Evolutionary conservation across 2,329 filamentous ascomycete species (phyloP).

Genomic region (Xylaria hypoxylon): DNA sequence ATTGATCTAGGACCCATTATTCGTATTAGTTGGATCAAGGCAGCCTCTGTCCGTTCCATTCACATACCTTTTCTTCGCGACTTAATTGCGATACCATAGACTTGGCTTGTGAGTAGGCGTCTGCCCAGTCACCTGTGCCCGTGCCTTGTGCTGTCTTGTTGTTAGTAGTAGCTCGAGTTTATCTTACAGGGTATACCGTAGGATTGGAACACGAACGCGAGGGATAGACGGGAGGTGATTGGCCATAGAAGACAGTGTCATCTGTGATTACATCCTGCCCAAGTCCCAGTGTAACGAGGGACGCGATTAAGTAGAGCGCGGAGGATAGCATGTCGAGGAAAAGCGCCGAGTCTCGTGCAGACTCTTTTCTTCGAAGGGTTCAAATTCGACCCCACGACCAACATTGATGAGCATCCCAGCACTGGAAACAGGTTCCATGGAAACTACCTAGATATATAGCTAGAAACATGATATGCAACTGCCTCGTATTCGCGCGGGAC

Average conservation of each 20-base stretch:
- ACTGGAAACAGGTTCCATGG: not conserved
- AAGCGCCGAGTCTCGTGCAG: not conserved
- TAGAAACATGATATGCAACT: not conserved
- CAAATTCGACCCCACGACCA: not conserved
- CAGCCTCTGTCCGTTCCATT: no score
- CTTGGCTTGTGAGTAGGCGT: slow-evolving; percentile 53
- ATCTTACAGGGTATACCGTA: not conserved
- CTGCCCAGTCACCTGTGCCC: slow-evolving; percentile 52
- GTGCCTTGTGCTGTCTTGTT: slow-evolving; percentile 45
- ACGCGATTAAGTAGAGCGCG: slow-evolving; percentile 18
- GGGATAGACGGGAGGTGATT: slow-evolving; percentile 54
- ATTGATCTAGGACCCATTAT: slow-evolving; percentile 44
- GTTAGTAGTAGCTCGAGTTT: slow-evolving; percentile 30
- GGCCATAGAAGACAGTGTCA: slow-evolving; percentile 53
- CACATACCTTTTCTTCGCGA: slow-evolving; percentile 53
- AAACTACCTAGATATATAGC: not conserved
- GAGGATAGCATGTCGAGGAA: slow-evolving; percentile 19
- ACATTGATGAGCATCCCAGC: not conserved
- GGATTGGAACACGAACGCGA: slow-evolving; percentile 45
- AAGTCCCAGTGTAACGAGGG: slow-evolving; percentile 30
- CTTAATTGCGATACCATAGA: slow-evolving; percentile 54
- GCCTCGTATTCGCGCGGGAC: slow-evolving; percentile 9
- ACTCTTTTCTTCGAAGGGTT: not conserved
- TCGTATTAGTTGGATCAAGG: slow-evolving; percentile 6
- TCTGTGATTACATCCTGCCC: slow-evolving; percentile 48